Evolutionary conservation across 257 asterid species (phyloP).

Genomic region (Linaria vulgaris): DNA sequence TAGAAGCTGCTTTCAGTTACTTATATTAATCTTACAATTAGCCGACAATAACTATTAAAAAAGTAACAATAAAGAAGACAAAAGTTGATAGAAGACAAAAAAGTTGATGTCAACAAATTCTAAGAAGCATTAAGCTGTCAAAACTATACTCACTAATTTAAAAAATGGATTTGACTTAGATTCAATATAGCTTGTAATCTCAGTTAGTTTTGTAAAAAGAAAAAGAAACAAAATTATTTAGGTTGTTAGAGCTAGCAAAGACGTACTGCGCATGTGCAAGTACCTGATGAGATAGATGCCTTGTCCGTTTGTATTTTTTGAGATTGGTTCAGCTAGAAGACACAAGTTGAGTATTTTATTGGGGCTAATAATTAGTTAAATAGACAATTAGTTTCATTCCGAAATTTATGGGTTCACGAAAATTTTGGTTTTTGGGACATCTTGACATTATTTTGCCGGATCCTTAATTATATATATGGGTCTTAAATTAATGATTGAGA

Average conservation of each 20-base stretch:
- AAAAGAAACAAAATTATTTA: background rate
- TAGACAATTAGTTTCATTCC: background rate
- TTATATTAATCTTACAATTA: conserved; percentile 10
- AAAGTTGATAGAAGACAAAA: too few species aligned
- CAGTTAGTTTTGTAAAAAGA: conserved; percentile 22
- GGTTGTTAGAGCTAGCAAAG: conserved; percentile 19
- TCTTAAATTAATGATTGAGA: too few species aligned
- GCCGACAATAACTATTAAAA: conserved; percentile 2
- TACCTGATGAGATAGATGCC: conserved; percentile 38
- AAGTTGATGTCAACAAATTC: conserved; percentile 35
- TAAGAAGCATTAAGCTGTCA: conserved; percentile 40
- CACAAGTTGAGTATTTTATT: background rate
- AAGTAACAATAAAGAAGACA: background rate
- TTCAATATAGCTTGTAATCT: conserved; percentile 29
- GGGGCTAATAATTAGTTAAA: too few species aligned
- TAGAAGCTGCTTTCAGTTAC: conserved; percentile 20
- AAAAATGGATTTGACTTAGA: conserved; percentile 29
- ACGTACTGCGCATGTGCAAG: conserved; percentile 34
- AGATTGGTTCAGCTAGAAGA: conserved; percentile 6
- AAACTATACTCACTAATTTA: conserved; percentile 10
- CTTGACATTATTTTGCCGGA: too few species aligned
- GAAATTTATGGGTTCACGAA: background rate
- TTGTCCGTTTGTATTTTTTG: conserved; percentile 26
- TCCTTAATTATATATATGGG: too few species aligned
- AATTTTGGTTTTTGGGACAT: too few species aligned